Base-by-base conservation (phyloP, 1,139 yeast species). In the Candida albicans region DNA sequence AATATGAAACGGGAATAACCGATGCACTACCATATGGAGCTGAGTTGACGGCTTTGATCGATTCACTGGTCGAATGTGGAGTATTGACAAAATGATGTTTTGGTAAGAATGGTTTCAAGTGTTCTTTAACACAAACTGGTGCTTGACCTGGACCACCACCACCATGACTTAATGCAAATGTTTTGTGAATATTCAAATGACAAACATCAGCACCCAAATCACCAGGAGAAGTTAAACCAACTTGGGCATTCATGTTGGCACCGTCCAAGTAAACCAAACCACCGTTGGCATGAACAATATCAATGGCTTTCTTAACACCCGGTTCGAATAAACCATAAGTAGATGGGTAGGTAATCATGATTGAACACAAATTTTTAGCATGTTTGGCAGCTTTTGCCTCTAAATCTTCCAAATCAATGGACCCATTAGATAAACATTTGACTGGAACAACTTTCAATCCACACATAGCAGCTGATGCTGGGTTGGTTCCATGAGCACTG, bases 101-200 rank as follows among this genome's bases (percentile, higher is more conserved):
- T 44, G 99, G 99, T 58, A 93, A 77, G 69, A 82, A 90, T 45
- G 91, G 90, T 40, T 77, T 79, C 59, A 93, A 74, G 64, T 90
- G 96, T 46, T 76, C 71, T 58, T 84, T 86, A 51, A 91, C 98
- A 76, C 98, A 90, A 49, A 93, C 95, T 46, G 99, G 98, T 9
- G 97, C 99, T 62, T 91, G 96, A 58, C 98, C 99, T 36, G 99
- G 99, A 40, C 99, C 99, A 64, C 99, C 99, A 60, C 99, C 99
- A 59, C 99, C 99, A 64, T 93, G 99, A 49, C 96, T 95, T 61
- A 93, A 90, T 40, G 98, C 93, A 73, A 93, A 93, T 1, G 99
- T 93, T 72, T 93, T 93, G 75, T 93, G 99, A 61, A 93, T 76
- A 64, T 93, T 93, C 70, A 93, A 78, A 62, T 93, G 99, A 68